These are phyloP conservation scores for Cladochytrium tenue DNA, from an alignment of 371 early-diverging fungal species.

Conservation along the genomic window DNA sequence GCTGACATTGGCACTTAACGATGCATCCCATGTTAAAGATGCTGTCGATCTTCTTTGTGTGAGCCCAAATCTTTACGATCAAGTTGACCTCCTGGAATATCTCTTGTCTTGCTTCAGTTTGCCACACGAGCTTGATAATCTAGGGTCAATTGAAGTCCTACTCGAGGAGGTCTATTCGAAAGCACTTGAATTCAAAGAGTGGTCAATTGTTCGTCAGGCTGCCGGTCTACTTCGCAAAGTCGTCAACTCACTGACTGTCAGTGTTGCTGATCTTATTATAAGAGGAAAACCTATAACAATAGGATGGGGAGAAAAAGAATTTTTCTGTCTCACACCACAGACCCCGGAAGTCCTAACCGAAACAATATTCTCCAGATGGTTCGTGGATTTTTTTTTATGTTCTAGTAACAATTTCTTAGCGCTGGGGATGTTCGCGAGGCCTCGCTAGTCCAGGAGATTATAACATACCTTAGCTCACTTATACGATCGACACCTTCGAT, in stretches of 20 bases:
- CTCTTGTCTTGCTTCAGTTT: slow-evolving; percentile 68
- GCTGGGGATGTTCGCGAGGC: slow-evolving; percentile 78
- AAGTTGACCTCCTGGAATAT: slow-evolving; percentile 80
- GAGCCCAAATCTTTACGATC: slow-evolving; percentile 80
- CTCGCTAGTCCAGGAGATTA: slow-evolving; percentile 80
- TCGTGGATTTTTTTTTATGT: slow-evolving; percentile 10
- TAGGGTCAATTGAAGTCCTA: slow-evolving; percentile 63
- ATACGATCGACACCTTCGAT: slow-evolving; percentile 69
- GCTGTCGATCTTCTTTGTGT: slow-evolving; percentile 66
- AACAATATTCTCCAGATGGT: slow-evolving; percentile 63
- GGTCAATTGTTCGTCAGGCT: slow-evolving; percentile 82
- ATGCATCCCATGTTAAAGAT: slow-evolving; percentile 62
- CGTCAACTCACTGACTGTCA: slow-evolving; percentile 74
- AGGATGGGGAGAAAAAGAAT: slow-evolving; percentile 70
- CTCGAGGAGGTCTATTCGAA: slow-evolving; percentile 82
- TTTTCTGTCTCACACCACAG: slow-evolving; percentile 64
- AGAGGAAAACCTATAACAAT: slow-evolving; percentile 79
- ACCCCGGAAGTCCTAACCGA: slow-evolving; percentile 67
- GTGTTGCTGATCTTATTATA: slow-evolving; percentile 80
- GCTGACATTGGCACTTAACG: slow-evolving; percentile 69
- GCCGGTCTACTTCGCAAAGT: slow-evolving; percentile 79
- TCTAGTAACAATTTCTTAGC: slow-evolving; percentile 9
- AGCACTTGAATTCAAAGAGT: slow-evolving; percentile 70
- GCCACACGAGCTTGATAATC: slow-evolving; percentile 13
- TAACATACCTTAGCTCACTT: slow-evolving; percentile 77